A percentile compares a stretch with the other conserved stretches of the same genome.
These are phyloP conservation scores for Dissoconium aciculare DNA, from an alignment of 2,329 filamentous ascomycete species.

Conservation along the genomic window DNA sequence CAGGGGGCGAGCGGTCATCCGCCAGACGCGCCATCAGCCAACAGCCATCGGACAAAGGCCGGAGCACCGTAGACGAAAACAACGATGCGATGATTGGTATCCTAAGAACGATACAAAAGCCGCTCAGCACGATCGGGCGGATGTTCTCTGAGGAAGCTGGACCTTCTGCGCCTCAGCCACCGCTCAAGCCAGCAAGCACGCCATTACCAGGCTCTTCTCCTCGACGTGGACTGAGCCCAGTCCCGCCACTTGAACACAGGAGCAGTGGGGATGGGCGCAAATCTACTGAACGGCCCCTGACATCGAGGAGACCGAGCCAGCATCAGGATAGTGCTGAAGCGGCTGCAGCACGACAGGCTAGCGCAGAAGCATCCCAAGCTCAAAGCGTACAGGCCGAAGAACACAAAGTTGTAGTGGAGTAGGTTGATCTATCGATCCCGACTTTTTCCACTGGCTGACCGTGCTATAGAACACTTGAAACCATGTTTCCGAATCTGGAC, in stretches of 20 bases:
- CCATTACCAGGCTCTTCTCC: slow-evolving; percentile 35
- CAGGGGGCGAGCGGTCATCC: slow-evolving; percentile 44
- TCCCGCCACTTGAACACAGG: slow-evolving; percentile 14
- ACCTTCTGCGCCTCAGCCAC: slow-evolving; percentile 20
- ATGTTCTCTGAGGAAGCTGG: slow-evolving; percentile 67
- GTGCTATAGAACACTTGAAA: slow-evolving; percentile 52
- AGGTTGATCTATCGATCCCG: slow-evolving; percentile 6
- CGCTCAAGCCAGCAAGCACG: slow-evolving; percentile 26
- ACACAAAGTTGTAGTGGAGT: slow-evolving; percentile 79
- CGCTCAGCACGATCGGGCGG: slow-evolving; percentile 74
- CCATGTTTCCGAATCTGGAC: slow-evolving; percentile 95
- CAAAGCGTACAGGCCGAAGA: slow-evolving; percentile 68
- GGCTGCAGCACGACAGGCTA: slow-evolving; percentile 77
- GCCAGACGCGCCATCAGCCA: slow-evolving; percentile 43
- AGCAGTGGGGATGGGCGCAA: slow-evolving; percentile 17
- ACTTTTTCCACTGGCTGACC: slow-evolving; percentile 2
- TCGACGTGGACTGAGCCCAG: slow-evolving; percentile 33
- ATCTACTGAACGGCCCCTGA: slow-evolving; percentile 17
- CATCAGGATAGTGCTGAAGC: slow-evolving; percentile 57
- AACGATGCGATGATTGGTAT: slow-evolving; percentile 70
- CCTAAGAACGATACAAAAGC: slow-evolving; percentile 77
- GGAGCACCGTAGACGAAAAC: slow-evolving; percentile 41
- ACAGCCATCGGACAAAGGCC: slow-evolving; percentile 20
- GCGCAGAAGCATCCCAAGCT: slow-evolving; percentile 77
- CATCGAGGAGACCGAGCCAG: slow-evolving; percentile 14